Evolutionary conservation across 2,329 filamentous ascomycete species (phyloP).

Genomic region (Cytospora mali): DNA sequence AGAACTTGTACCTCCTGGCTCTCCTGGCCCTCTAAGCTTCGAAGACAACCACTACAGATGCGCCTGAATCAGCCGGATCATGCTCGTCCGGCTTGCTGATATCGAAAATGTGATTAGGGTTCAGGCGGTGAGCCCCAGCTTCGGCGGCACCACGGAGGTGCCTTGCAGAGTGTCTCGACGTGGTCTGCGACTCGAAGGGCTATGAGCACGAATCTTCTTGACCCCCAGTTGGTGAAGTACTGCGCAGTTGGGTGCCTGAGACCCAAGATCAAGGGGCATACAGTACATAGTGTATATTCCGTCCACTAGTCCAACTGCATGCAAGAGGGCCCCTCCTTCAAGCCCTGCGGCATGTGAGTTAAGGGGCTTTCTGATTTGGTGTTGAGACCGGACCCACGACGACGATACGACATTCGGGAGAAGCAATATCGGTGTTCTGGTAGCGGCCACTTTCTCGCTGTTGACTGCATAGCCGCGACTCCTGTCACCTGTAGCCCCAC

Average conservation of each 20-base stretch:
- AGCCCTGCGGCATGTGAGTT: background rate
- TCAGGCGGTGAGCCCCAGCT: background rate
- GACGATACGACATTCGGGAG: background rate
- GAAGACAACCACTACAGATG: background rate
- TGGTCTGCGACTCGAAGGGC: background rate
- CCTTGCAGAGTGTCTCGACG: background rate
- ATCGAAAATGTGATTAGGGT: background rate
- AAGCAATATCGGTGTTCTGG: background rate
- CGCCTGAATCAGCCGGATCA: background rate
- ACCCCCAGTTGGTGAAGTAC: background rate
- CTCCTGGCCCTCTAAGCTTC: background rate
- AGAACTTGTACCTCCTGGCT: background rate
- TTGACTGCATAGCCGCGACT: background rate
- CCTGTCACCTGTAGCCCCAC: background rate
- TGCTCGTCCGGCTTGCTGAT: background rate
- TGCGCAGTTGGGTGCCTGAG: background rate
- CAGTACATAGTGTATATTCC: background rate
- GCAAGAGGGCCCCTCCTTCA: background rate
- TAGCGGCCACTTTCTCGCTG: background rate
- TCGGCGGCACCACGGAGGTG: background rate
- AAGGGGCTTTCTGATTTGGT: background rate
- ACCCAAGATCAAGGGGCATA: background rate
- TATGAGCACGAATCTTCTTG: background rate
- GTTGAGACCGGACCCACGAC: background rate
- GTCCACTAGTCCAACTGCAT: background rate